Conservation (phyloP, 768 basidiomycete species). For the Leccinellum albellum region DNA sequence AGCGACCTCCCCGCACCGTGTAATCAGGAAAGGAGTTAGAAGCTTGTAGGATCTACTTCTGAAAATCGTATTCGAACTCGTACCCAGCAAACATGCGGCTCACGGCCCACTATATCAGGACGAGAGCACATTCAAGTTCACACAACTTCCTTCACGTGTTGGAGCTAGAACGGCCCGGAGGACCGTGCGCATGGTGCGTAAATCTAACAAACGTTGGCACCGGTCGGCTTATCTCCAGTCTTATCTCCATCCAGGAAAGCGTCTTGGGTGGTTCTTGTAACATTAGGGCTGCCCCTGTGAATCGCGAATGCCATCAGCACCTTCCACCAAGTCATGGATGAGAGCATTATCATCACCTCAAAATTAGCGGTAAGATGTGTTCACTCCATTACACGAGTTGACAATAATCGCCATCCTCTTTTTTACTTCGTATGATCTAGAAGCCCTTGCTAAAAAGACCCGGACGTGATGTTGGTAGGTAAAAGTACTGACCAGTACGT, state of each 20-base stretch:
- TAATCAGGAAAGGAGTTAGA: too few relatives aligned
- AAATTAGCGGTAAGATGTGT: background rate
- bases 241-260: constrained; percentile 7
- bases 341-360: background rate
- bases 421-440: constrained; percentile 8
- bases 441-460: constrained; percentile 52
- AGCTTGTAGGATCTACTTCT: background rate
- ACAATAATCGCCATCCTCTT: background rate
- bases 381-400: background rate
- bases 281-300: background rate
- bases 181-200: background rate
- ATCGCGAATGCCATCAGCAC: background rate
- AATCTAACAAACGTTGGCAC: background rate
- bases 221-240: background rate
- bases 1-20: background rate
- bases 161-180: background rate
- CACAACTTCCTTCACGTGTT: too few relatives aligned
- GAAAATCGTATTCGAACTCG: background rate
- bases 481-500: background rate
- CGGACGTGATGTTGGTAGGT: constrained; percentile 33
- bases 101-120: background rate
- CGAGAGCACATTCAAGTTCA: too few relatives aligned
- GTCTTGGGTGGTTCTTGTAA: constrained; percentile 2
- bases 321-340: background rate
- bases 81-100: too few relatives aligned